These are phyloP conservation scores for Boletus fagicola DNA, from an alignment of 768 basidiomycete species.

Conservation along the genomic window DNA sequence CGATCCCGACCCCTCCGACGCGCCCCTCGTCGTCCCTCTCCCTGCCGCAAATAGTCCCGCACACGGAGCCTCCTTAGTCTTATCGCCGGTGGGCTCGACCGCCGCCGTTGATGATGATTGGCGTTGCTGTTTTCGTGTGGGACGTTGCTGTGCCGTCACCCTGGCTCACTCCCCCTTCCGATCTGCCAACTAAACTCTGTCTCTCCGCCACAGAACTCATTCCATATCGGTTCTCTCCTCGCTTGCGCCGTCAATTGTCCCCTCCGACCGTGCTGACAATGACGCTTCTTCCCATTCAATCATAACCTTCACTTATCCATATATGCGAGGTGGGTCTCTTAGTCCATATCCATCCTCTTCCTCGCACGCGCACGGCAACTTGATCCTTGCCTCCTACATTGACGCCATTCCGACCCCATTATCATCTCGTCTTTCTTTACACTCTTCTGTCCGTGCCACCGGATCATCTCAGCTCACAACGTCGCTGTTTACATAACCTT, in stretches of 20 bases:
- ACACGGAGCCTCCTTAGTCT: not conserved
- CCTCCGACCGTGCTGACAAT: not conserved
- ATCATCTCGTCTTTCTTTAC: not conserved
- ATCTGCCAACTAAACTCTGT: not conserved
- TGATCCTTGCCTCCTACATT: not conserved
- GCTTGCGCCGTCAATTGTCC: not conserved
- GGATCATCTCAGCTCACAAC: not conserved
- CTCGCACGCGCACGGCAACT: not conserved
- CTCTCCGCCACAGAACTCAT: not conserved
- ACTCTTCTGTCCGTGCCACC: not conserved
- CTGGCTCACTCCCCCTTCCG: not conserved
- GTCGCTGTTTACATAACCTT: no score
- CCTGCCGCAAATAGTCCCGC: no score
- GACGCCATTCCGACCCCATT: not conserved
- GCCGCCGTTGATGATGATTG: constrained; percentile 10
- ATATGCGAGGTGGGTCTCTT: not conserved
- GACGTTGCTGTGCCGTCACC: not conserved
- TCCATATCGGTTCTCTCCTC: not conserved
- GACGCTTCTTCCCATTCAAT: constrained; percentile 9
- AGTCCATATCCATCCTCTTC: not conserved
- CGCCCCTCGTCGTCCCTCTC: no score
- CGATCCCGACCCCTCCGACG: not conserved
- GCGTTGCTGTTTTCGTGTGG: constrained; percentile 21
- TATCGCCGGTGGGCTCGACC: constrained; percentile 20
- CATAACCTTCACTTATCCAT: constrained; percentile 1